A percentile compares a stretch with the other conserved stretches of the same genome.
phyloP scores from a whole-genome alignment of 2,329 filamentous ascomycete species.

The Ophiostoma novo-ulmi region DNA sequence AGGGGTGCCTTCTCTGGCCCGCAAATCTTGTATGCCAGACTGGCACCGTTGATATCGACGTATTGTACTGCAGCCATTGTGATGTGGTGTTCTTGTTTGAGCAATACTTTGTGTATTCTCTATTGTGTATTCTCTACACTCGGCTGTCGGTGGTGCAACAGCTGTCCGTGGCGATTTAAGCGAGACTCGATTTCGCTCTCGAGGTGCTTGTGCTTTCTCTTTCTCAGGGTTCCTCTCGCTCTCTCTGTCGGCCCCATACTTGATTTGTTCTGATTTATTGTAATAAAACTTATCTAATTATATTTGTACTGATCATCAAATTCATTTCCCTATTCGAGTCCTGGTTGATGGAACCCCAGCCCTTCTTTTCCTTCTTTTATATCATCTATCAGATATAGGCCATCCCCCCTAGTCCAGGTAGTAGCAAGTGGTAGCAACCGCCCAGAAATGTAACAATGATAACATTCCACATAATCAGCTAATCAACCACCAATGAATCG shows the following conservation, averaged over 20 bases:
- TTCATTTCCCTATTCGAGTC: not conserved
- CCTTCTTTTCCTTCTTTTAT: conserved; percentile 3
- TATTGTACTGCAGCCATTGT: conserved; percentile 25
- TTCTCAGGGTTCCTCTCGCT: not conserved
- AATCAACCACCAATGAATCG: conserved; percentile 5
- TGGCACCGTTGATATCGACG: conserved; percentile 35
- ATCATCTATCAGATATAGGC: not conserved
- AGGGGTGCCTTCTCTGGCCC: conserved; percentile 34
- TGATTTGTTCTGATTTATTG: not conserved
- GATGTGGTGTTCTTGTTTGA: not conserved
- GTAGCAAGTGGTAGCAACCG: conserved; percentile 3
- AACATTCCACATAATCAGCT: conserved; percentile 4
- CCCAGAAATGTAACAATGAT: conserved; percentile 7
- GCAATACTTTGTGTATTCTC: not conserved
- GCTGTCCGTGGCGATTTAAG: not conserved
- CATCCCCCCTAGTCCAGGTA: not conserved
- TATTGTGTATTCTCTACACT: not conserved
- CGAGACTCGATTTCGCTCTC: not conserved
- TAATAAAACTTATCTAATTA: not conserved
- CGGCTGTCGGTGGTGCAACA: not conserved
- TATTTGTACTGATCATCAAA: not conserved
- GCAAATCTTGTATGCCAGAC: conserved; percentile 33
- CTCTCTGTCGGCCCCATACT: not conserved
- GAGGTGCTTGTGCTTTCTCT: not conserved
- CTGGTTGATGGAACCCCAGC: not conserved